These are phyloP conservation scores for Zymoseptoria brevis DNA, from an alignment of 2,329 filamentous ascomycete genomes.

Conservation along the genomic window DNA sequence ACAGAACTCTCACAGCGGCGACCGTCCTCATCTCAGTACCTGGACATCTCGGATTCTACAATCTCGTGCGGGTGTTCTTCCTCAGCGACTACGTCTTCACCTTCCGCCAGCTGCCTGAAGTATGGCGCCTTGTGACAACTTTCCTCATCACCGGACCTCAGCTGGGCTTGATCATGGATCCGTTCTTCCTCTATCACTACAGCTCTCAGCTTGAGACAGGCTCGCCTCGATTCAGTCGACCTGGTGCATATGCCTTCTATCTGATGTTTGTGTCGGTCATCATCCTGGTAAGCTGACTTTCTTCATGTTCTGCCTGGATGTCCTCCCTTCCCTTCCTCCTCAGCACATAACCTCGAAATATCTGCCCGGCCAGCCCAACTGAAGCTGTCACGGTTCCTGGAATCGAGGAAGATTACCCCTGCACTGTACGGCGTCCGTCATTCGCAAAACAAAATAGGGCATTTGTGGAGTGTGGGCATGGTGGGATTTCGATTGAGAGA, in stretches of 20 bases:
- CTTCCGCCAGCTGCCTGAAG: constrained; percentile 50
- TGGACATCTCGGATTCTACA: constrained; percentile 52
- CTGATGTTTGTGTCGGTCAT: constrained; percentile 61
- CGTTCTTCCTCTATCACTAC: constrained; percentile 74
- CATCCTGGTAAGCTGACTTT: constrained; percentile 80
- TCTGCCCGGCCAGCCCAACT: constrained; percentile 45
- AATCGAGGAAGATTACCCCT: constrained; percentile 48
- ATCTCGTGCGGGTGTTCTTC: constrained; percentile 48
- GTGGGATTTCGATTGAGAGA: constrained; percentile 46
- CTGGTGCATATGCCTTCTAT: constrained; percentile 76
- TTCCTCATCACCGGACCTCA: constrained; percentile 52
- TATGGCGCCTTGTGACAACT: constrained; percentile 52
- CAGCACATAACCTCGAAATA: constrained; percentile 48
- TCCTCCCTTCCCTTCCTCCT: constrained; percentile 19
- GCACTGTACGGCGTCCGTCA: constrained; percentile 42
- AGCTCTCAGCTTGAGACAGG: constrained; percentile 63
- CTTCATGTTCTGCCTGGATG: constrained; percentile 14
- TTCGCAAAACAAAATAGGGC: constrained; percentile 42
- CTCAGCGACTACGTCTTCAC: constrained; percentile 34
- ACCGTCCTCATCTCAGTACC: constrained; percentile 56
- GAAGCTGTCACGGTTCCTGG: constrained; percentile 49
- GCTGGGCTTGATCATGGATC: constrained; percentile 59
- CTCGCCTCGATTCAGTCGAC: constrained; percentile 62
- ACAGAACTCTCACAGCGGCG: constrained; percentile 59
- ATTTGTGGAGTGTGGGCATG: constrained; percentile 43